Evolutionary conservation across 2,329 filamentous ascomycete genomes (phyloP).

Genomic region (Cucurbitaria berberidis): DNA sequence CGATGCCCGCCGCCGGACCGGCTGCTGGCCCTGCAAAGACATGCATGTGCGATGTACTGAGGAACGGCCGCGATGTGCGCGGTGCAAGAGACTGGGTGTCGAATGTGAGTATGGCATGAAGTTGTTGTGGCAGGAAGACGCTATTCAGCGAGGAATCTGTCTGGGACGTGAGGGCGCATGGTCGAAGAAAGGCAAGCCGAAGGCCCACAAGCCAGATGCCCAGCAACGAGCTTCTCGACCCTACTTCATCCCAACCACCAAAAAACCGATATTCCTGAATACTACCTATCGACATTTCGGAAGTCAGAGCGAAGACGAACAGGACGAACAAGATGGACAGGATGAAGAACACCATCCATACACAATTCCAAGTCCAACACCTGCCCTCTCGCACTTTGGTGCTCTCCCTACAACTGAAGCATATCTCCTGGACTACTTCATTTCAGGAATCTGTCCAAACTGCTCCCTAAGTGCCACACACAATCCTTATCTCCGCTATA

Average conservation of each 20-base stretch:
- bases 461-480: slow-evolving; percentile 37
- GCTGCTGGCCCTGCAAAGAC: slow-evolving; percentile 24
- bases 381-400: not conserved
- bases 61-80: slow-evolving; percentile 34
- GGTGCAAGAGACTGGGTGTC: slow-evolving; percentile 33
- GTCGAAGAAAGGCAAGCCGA: slow-evolving; percentile 4
- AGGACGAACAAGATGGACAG: not conserved
- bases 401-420: slow-evolving; percentile 2
- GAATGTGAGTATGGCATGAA: slow-evolving; percentile 31
- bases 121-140: slow-evolving; percentile 40
- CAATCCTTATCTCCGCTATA: slow-evolving; percentile 39
- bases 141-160: slow-evolving; percentile 28
- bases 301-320: not conserved
- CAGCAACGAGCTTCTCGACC: not conserved
- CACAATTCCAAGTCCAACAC: not conserved
- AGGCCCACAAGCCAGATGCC: not conserved
- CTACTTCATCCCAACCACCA: not conserved
- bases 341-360: not conserved
- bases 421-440: slow-evolving; percentile 31
- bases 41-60: slow-evolving; percentile 44
- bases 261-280: not conserved
- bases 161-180: slow-evolving; percentile 15
- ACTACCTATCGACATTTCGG: not conserved
- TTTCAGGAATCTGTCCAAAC: slow-evolving; percentile 35
- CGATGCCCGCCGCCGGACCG: slow-evolving; percentile 3